Conservation (phyloP, 2,329 filamentous ascomycete genomes). For the Fusarium pininemorale region DNA sequence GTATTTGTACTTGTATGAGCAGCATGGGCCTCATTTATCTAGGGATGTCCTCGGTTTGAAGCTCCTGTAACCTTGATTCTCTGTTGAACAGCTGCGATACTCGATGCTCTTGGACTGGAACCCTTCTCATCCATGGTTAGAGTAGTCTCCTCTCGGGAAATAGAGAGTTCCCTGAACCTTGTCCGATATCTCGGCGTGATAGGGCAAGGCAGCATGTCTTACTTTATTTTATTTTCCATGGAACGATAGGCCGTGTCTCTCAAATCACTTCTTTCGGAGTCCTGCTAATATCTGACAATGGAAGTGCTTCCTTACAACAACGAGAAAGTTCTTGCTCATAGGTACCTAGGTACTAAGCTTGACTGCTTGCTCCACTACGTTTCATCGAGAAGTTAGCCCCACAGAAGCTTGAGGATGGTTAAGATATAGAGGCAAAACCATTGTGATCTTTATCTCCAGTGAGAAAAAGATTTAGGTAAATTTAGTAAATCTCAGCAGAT, state of each 20-base stretch:
- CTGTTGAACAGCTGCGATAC: neutral
- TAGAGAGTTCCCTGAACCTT: no score
- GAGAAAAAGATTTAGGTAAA: neutral
- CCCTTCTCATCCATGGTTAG: neutral
- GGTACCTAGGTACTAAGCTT: no score
- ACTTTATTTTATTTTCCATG: no score
- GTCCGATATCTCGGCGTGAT: neutral
- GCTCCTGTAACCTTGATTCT: neutral
- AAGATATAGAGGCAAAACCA: neutral
- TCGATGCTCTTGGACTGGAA: neutral
- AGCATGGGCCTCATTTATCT: neutral
- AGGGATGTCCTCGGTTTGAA: neutral
- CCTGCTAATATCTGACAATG: neutral
- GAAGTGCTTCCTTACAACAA: neutral
- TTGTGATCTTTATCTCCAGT: no score
- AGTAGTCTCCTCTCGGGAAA: neutral
- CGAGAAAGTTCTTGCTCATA: neutral
- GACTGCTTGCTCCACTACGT: neutral
- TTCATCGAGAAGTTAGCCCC: neutral
- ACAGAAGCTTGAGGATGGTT: constrained; percentile 1
- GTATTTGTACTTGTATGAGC: neutral
- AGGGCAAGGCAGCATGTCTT: no score
- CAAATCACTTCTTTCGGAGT: neutral
- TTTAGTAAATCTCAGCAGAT: neutral
- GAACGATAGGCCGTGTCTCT: neutral